phyloP scores from a whole-genome alignment of 2,329 filamentous ascomycete species.

The Neonectria punicea region DNA sequence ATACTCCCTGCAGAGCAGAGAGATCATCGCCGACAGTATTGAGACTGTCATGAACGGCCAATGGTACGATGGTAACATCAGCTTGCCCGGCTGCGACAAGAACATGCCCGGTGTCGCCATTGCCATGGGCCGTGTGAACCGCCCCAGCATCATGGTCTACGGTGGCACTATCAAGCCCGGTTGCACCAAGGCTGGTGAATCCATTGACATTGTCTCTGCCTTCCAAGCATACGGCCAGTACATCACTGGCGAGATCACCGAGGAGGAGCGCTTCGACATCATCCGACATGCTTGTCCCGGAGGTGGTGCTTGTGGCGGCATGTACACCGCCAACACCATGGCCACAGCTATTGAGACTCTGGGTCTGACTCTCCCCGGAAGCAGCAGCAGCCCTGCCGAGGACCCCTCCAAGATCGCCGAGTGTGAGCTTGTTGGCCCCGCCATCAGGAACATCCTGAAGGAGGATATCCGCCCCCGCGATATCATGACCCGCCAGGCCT shows the following conservation, averaged over 20 bases:
- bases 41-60: conserved; percentile 99
- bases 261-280: conserved; percentile 93
- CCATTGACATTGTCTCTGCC: conserved; percentile 94
- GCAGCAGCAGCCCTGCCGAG: conserved; percentile 82
- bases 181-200: conserved; percentile 78
- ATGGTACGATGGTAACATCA: conserved; percentile 98
- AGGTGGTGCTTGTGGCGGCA: conserved; percentile 78
- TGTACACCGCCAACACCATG: conserved; percentile 97
- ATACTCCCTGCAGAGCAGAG: conserved; percentile 91
- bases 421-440: conserved; percentile 76
- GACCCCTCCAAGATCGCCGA: conserved; percentile 77
- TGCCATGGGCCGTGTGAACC: conserved; percentile 94
- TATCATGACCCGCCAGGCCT: conserved; percentile 82
- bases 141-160: conserved; percentile 97
- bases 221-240: conserved; percentile 99
- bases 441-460: conserved; percentile 78
- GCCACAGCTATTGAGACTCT: conserved; percentile 90
- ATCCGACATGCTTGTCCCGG: conserved; percentile 84
- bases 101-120: conserved; percentile 97
- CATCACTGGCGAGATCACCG: conserved; percentile 88
- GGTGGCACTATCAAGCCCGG: conserved; percentile 94
- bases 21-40: conserved; percentile 97
- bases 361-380: conserved; percentile 86
- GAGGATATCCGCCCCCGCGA: conserved; percentile 83
- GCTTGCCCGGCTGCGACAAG: conserved; percentile 98